phyloP scores from a whole-genome alignment of 164 flowering plant genomes.

The Macadamia integrifolia region DNA sequence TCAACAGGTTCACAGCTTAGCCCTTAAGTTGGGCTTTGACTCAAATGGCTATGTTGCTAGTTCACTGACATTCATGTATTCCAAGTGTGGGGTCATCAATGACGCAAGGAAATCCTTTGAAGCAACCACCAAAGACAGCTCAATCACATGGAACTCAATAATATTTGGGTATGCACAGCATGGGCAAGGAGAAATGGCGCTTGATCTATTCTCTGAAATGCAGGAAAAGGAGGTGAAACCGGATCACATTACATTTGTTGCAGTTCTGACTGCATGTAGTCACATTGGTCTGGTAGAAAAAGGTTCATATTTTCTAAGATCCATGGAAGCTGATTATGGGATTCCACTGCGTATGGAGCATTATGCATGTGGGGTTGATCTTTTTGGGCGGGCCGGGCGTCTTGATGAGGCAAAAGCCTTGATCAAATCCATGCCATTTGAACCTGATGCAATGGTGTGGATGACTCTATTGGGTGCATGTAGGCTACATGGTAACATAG shows the following conservation, averaged over 20 bases:
- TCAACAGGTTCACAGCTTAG: constrained; percentile 62
- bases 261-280: constrained; percentile 79
- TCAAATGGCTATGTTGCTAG: constrained; percentile 60
- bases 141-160: constrained; percentile 74
- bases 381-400: constrained; percentile 71
- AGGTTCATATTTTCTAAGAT: constrained; percentile 40
- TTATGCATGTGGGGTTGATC: constrained; percentile 80
- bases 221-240: constrained; percentile 41
- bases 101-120: constrained; percentile 65
- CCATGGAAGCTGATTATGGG: constrained; percentile 61
- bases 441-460: constrained; percentile 74
- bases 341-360: constrained; percentile 74
- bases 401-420: constrained; percentile 55
- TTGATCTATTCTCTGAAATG: constrained; percentile 64
- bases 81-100: constrained; percentile 78
- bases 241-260: constrained; percentile 83
- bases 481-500: constrained; percentile 59
- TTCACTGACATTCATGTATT: constrained; percentile 76
- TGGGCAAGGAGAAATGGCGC: constrained; percentile 62
- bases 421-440: constrained; percentile 65
- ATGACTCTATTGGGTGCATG: constrained; percentile 79
- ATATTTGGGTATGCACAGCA: constrained; percentile 87
- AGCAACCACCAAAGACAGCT: constrained; percentile 33
- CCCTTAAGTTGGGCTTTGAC: constrained; percentile 49
- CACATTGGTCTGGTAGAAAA: constrained; percentile 70